Conservation (phyloP, 2,329 filamentous ascomycete genomes). For the Ophiosphaerella narmari region DNA sequence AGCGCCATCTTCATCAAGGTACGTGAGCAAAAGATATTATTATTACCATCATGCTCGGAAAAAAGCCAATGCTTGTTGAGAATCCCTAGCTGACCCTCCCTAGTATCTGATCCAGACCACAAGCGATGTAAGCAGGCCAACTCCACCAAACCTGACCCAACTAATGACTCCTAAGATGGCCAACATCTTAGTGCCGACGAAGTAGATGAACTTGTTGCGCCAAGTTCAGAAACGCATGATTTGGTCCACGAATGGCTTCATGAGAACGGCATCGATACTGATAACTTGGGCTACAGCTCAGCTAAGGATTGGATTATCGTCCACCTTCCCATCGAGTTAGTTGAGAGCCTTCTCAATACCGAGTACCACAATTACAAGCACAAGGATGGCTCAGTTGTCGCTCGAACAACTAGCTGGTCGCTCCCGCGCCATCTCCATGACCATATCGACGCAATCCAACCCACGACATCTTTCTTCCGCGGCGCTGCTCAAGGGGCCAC, state of each 20-base stretch:
- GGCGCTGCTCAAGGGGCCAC: conserved; percentile 28
- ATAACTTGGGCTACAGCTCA: conserved; percentile 52
- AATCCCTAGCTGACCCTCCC: neutral
- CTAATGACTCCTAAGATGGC: conserved; percentile 44
- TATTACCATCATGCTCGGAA: neutral
- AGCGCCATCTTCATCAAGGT: conserved; percentile 60
- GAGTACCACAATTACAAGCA: conserved; percentile 59
- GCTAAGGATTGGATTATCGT: conserved; percentile 64
- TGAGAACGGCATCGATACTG: conserved; percentile 58
- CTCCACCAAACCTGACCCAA: too few relatives aligned
- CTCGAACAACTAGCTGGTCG: conserved; percentile 62
- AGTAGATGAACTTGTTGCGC: conserved; percentile 59
- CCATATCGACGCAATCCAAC: conserved; percentile 64
- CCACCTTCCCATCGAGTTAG: conserved; percentile 55
- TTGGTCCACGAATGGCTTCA: conserved; percentile 62
- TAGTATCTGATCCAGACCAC: conserved; percentile 51
- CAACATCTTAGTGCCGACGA: conserved; percentile 58
- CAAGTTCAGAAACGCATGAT: conserved; percentile 56
- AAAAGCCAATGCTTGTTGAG: neutral
- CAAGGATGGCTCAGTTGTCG: conserved; percentile 56
- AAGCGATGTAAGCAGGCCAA: conserved; percentile 42
- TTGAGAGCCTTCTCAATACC: conserved; percentile 58
- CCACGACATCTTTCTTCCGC: conserved; percentile 62
- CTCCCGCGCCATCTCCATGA: conserved; percentile 61
- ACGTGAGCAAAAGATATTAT: conserved; percentile 10